Conservation (phyloP, 179 eudicot species). For the Carnegiea gigantea region DNA sequence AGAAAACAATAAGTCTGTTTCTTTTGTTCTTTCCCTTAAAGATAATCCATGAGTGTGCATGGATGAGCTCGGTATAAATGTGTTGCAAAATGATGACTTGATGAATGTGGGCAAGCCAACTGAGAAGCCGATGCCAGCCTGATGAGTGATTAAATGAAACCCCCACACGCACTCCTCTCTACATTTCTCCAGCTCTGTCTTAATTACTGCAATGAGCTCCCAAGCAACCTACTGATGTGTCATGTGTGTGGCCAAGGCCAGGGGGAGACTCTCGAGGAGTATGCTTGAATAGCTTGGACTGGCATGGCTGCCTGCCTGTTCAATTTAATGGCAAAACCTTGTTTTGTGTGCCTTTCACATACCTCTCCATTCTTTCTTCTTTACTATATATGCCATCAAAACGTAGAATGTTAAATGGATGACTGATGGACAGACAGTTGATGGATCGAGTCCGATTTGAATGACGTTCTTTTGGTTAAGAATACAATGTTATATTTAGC, state of each 20-base stretch:
- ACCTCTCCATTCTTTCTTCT: no score
- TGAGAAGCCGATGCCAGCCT: not conserved
- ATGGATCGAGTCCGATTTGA: no score
- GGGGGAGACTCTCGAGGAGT: conserved; percentile 9
- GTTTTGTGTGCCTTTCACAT: conserved; percentile 22
- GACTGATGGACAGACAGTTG: no score
- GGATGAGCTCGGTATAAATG: conserved; percentile 15
- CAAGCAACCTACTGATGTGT: not conserved
- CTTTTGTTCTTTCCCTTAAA: no score
- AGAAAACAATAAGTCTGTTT: no score
- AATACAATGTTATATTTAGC: no score
- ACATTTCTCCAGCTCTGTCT: not conserved
- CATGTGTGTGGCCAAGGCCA: no score
- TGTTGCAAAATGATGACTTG: not conserved
- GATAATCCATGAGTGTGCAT: no score
- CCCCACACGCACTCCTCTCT: no score
- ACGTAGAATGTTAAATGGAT: no score
- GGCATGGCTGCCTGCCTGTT: not conserved
- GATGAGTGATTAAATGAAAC: not conserved
- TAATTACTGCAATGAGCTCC: conserved; percentile 19
- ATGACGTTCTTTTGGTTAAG: no score
- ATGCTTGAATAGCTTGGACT: conserved; percentile 11
- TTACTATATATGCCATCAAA: no score
- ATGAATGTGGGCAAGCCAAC: conserved; percentile 15
- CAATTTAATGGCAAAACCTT: conserved; percentile 11